Evolutionary conservation across 164 flowering plant species (phyloP).

Genomic region (Magnolia changhungtana): DNA sequence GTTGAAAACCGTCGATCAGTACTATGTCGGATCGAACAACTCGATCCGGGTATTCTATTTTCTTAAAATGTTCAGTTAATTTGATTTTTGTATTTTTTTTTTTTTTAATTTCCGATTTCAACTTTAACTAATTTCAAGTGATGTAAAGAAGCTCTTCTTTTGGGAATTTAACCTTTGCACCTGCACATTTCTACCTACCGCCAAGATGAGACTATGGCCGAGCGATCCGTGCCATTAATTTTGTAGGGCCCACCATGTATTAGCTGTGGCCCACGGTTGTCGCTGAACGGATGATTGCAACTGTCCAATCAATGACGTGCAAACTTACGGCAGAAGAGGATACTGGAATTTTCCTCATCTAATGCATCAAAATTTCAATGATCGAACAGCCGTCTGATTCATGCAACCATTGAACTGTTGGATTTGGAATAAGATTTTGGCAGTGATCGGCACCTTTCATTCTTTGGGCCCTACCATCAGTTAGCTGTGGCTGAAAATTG

Average conservation of each 20-base stretch:
- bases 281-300: neutral
- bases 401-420: too few species aligned
- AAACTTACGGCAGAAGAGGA: too few species aligned
- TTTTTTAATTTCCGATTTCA: neutral
- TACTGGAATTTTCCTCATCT: too few species aligned
- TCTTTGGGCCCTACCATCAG: neutral
- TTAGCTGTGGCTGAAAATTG: neutral
- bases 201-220: neutral
- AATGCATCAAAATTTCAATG: too few species aligned
- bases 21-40: constrained; percentile 63
- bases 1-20: constrained; percentile 71
- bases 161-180: too few species aligned
- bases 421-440: neutral
- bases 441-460: neutral
- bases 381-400: too few species aligned
- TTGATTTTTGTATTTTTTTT: neutral
- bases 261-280: neutral
- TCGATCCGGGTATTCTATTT: constrained; percentile 41
- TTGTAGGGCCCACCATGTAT: neutral
- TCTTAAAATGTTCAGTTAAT: too few species aligned
- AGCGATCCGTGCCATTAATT: neutral
- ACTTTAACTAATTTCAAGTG: neutral
- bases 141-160: neutral
- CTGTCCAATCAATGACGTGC: neutral
- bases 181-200: too few species aligned